These are phyloP conservation scores for Aureobasidium zeae DNA, from an alignment of 2,329 filamentous ascomycete genomes.

Conservation along the genomic window DNA sequence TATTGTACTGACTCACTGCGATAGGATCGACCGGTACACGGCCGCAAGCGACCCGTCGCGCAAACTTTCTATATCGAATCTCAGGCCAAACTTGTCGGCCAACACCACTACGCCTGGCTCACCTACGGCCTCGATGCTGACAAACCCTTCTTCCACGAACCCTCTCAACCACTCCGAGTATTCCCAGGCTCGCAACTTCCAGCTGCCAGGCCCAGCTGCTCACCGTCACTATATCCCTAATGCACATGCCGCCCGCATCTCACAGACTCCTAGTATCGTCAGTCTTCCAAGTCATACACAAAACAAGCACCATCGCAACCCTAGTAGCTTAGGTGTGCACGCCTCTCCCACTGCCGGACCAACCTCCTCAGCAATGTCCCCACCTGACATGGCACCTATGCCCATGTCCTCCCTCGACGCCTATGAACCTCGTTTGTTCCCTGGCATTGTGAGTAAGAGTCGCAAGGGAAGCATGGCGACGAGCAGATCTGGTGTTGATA, in stretches of 20 bases:
- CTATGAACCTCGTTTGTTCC: constrained; percentile 60
- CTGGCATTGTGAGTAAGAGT: constrained; percentile 52
- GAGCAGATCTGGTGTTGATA: constrained; percentile 2
- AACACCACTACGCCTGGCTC: constrained; percentile 22
- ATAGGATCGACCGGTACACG: constrained; percentile 35
- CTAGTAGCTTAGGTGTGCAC: constrained; percentile 25
- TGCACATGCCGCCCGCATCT: constrained; percentile 32
- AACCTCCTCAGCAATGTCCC: constrained; percentile 13
- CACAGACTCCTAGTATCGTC: constrained; percentile 23
- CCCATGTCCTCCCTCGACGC: constrained; percentile 17
- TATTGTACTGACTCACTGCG: constrained; percentile 5
- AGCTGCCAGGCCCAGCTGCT: constrained; percentile 25
- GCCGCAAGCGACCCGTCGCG: constrained; percentile 25
- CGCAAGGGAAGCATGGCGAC: constrained; percentile 27
- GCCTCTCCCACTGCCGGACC: constrained; percentile 18
- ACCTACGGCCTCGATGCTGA: constrained; percentile 29
- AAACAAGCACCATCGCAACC: constrained; percentile 22
- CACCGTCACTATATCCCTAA: constrained; percentile 23
- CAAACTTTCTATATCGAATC: constrained; percentile 29
- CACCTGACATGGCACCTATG: constrained; percentile 9
- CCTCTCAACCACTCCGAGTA: constrained; percentile 22
- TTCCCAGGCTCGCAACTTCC: constrained; percentile 18
- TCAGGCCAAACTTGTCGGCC: constrained; percentile 22
- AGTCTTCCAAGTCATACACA: constrained; percentile 16
- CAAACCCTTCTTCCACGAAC: constrained; percentile 32